Evolutionary conservation across 306 rosid species (phyloP), one percentile per base, ranked within the genome.

Genomic region (Vigna angularis): DNA sequence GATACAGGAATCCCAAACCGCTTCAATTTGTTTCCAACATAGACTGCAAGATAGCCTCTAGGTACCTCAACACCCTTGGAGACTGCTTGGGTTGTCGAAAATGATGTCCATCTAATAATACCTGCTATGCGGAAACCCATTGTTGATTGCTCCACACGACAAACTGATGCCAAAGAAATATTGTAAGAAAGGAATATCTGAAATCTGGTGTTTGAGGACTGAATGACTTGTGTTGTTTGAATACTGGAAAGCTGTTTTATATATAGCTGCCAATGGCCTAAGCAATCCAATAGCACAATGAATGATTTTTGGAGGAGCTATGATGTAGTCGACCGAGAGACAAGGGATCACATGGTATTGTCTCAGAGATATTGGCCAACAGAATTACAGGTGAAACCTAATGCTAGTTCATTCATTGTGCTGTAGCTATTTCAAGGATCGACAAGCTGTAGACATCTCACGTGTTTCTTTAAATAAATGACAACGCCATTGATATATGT

Each of bases 1-100:
- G 84, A 74, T 10, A 83, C 4, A 1, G 87, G 87, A 11, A 81
- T 75, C 70, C 81, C 66, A 3, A 73, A 78, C 61, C 86, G 66
- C 72, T 36, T 78, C 86, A 53, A 56, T 45, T 83, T 57, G 0
- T 81, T 86, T 18, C 90, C 86, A 32, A 81, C 80, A 26, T 83
- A 81, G 1, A 86, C 69, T 1, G 87, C 76, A 13, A 86, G 53
- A 58, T 70, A 81, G 6, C 82, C 88, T 50, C 73, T 87, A 14
- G 86, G 82, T 3, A 87, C 83, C n/a, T 78, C 85, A 14, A 52
- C 9, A 0, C 61, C 58, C 36, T 77, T 78, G 10, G 49, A 28
- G 11, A 55, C 22, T 36, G 58, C 71, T 69, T 65, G 38, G 36
- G 26, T 18, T 61, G 69, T 58, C 18, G 63, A 22, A 28, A 52